Evolutionary conservation across 2,329 filamentous ascomycete species (phyloP).

Genomic region (Graphium sp.): DNA sequence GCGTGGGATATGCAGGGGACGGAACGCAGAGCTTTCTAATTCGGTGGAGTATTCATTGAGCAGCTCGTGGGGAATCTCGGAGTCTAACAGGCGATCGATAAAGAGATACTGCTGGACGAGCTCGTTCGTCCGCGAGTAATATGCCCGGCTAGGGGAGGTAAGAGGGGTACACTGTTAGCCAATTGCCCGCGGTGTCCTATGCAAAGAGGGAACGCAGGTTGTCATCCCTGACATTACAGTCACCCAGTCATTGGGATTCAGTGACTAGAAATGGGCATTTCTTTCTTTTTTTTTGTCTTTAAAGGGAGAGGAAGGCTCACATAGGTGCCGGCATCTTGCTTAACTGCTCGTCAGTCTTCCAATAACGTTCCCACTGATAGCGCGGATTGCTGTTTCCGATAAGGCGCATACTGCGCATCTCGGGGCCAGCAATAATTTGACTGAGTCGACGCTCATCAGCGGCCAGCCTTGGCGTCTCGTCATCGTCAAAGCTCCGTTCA

Average conservation of each 20-base stretch:
- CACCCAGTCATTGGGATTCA: too few species aligned
- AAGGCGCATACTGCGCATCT: conserved; percentile 68
- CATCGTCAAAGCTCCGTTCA: conserved; percentile 12
- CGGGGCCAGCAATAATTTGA: conserved; percentile 45
- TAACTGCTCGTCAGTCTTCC: conserved; percentile 64
- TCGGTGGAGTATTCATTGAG: conserved; percentile 71
- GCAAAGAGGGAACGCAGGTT: too few species aligned
- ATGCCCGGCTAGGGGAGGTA: conserved; percentile 62
- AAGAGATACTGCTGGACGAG: conserved; percentile 86
- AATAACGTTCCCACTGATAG: conserved; percentile 77
- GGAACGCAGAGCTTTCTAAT: conserved; percentile 35
- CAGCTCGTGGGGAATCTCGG: conserved; percentile 77
- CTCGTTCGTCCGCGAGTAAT: conserved; percentile 81
- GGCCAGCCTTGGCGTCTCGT: conserved; percentile 11
- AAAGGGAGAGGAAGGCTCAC: conserved; percentile 17
- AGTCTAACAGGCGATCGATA: conserved; percentile 81
- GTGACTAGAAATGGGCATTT: too few species aligned
- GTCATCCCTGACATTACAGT: too few species aligned
- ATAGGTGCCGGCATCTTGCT: conserved; percentile 54
- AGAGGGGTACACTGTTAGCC: too few species aligned
- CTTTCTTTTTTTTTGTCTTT: too few species aligned
- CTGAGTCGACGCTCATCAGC: conserved; percentile 41
- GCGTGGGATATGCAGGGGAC: conserved; percentile 43
- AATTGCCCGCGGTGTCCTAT: too few species aligned
- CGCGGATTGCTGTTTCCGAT: conserved; percentile 79